A percentile compares a stretch with the other conserved stretches of the same genome.
Evolutionary conservation across 768 basidiomycete genomes (phyloP).

Genomic region (Jaapia argillacea): DNA sequence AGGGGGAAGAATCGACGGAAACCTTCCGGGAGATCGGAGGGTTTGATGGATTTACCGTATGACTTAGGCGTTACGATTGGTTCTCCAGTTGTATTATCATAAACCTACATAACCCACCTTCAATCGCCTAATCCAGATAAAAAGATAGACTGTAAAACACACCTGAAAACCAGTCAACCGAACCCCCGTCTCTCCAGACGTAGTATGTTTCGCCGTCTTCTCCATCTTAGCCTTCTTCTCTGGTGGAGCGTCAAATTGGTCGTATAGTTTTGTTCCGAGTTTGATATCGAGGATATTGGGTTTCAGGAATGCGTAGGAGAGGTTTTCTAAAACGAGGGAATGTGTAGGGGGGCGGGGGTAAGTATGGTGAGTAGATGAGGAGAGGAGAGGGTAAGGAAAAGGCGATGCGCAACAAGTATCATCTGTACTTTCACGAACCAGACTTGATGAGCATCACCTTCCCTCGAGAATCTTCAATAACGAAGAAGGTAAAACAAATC

Average conservation of each 20-base stretch:
- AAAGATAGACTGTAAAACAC: too few relatives aligned
- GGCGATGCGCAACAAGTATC: too few relatives aligned
- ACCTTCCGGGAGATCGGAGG: constrained; percentile 63
- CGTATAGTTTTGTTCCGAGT: constrained; percentile 85
- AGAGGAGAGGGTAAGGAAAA: not conserved
- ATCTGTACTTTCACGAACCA: too few relatives aligned
- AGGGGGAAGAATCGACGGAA: constrained; percentile 70
- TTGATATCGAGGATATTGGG: constrained; percentile 91
- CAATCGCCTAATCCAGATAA: not conserved
- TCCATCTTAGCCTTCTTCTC: constrained; percentile 80
- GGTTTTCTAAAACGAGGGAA: constrained; percentile 80
- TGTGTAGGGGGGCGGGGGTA: constrained; percentile 27
- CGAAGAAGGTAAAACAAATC: too few relatives aligned
- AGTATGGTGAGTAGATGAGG: not conserved
- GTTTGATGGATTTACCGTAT: constrained; percentile 71
- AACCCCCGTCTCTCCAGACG: constrained; percentile 67
- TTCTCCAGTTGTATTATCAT: constrained; percentile 45
- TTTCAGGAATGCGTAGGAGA: constrained; percentile 58
- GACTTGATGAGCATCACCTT: too few relatives aligned
- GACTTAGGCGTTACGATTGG: constrained; percentile 57
- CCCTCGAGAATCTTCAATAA: too few relatives aligned
- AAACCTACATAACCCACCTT: constrained; percentile 52
- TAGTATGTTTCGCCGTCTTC: constrained; percentile 56
- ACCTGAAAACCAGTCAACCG: constrained; percentile 90
- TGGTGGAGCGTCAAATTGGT: constrained; percentile 44